Percentiles rank a stretch among this genome's conserved stretches.
phyloP scores from a whole-genome alignment of 257 asterid genomes.

The Jacaranda copaia region DNA sequence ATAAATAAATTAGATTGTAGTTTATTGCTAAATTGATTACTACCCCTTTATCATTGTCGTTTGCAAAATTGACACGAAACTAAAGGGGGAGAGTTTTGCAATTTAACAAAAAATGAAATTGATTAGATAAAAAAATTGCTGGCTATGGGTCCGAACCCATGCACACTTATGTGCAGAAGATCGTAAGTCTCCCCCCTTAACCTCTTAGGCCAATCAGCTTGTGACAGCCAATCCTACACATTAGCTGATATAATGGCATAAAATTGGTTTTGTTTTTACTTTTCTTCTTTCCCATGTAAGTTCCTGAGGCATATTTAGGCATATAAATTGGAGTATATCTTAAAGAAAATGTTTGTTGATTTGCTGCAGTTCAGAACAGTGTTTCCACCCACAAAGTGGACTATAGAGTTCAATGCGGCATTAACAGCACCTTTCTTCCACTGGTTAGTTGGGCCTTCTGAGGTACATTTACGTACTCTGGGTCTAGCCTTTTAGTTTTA shows the following conservation, averaged over 20 bases:
- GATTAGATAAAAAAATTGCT: slow-evolving; percentile 43
- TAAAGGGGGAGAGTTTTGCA: no score
- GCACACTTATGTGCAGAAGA: slow-evolving; percentile 88
- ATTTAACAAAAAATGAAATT: background rate
- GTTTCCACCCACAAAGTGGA: slow-evolving; percentile 95
- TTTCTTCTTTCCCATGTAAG: background rate
- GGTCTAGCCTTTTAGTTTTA: background rate
- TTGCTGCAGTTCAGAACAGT: slow-evolving; percentile 75
- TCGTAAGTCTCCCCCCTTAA: slow-evolving; percentile 93
- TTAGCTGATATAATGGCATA: no score
- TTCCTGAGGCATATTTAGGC: background rate
- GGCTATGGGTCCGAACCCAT: slow-evolving; percentile 96
- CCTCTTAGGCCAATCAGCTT: slow-evolving; percentile 95
- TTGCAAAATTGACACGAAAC: no score
- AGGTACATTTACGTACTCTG: slow-evolving; percentile 53
- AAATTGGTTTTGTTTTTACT: no score
- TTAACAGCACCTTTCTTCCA: slow-evolving; percentile 91
- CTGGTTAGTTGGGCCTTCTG: slow-evolving; percentile 96
- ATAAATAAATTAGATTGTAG: no score
- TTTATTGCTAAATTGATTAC: no score
- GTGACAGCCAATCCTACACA: no score
- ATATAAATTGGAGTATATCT: background rate
- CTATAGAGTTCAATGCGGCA: slow-evolving; percentile 89
- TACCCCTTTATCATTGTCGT: no score
- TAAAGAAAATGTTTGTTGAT: background rate